Conservation (phyloP, 1,284 basidiomycete species). For the Puccinia hordei region DNA sequence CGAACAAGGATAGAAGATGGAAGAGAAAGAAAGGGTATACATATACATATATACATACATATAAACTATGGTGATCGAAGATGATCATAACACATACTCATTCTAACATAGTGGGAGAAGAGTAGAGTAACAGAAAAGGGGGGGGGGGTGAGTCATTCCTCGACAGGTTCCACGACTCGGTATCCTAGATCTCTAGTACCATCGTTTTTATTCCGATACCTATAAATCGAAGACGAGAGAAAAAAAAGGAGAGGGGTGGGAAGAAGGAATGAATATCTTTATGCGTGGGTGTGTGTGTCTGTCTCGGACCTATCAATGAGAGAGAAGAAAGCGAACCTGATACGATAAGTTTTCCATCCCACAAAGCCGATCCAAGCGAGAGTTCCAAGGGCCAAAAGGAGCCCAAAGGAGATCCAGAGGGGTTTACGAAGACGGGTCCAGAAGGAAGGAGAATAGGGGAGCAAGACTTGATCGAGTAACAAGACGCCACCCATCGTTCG, state of each 20-base stretch:
- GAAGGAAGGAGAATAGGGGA: conserved; percentile 16
- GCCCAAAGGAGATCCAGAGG: background rate
- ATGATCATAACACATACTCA: no score
- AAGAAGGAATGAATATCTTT: no score
- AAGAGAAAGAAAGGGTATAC: no score
- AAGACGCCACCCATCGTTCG: conserved; percentile 6
- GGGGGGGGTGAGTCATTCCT: background rate
- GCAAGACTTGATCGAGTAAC: conserved; percentile 9
- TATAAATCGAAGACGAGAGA: background rate
- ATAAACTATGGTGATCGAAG: no score
- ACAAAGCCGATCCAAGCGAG: background rate
- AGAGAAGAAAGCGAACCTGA: background rate
- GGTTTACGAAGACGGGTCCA: conserved; percentile 1
- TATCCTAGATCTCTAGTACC: background rate
- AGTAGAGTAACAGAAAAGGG: background rate
- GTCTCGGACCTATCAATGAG: no score
- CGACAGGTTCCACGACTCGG: conserved; percentile 20
- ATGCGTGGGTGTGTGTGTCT: no score
- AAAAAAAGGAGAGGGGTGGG: background rate
- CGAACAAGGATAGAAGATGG: no score
- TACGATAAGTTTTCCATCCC: background rate
- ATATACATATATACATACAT: no score
- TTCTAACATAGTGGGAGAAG: no score
- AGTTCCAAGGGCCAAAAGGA: background rate
- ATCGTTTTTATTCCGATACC: background rate